Evolutionary conservation across 768 basidiomycete genomes (phyloP), one percentile per base, ranked within the genome.

Genomic region (Kwoniella bestiolae): DNA sequence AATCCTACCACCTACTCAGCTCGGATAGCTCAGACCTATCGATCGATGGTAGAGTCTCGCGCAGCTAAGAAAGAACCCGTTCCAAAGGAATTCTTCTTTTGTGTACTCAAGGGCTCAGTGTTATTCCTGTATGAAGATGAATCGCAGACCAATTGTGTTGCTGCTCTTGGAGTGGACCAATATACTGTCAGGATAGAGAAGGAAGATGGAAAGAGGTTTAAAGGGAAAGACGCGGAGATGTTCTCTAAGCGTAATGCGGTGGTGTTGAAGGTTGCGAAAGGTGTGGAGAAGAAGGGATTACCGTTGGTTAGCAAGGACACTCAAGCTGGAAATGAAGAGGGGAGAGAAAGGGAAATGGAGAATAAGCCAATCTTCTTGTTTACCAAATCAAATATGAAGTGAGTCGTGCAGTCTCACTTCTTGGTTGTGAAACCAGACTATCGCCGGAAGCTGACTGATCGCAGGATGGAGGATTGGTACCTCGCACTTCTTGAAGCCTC

Each of bases 121-220:
- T 83, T 98, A 31, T 97, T 92, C 81, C 83, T 98, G 23, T 97
- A 96, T 82, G 93, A 95, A 80, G 91, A 94, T 81, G 93, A 96
- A 82, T 85, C 84, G 16, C 91, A 91, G 88, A 86, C 86, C 58
- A 94, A 97, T 71, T 94, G 92, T 82, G 90, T 89, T 76, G 92
- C 89, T 3, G 94, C 89, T n/a, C 85, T 98, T 47, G 91, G 95
- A 78, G 83, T 97, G 60, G 85, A 89, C 58, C 84, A 88, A 16
- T 90, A 93, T 79, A 86, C 89, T 56, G 90, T 94, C 50, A 82
- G 85, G 31, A 83, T 97, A 51, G 91, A 72, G 58, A 90, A 90
- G 23, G 88, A 90, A 70, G 74, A 75, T n/a, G 87, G 86, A 5
- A 83, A 65, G 29, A 41, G 31, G 31, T 69, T 68, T 35, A 68